Base-by-base conservation (phyloP, 441 rosid genomes). In the Melastoma candidum region DNA sequence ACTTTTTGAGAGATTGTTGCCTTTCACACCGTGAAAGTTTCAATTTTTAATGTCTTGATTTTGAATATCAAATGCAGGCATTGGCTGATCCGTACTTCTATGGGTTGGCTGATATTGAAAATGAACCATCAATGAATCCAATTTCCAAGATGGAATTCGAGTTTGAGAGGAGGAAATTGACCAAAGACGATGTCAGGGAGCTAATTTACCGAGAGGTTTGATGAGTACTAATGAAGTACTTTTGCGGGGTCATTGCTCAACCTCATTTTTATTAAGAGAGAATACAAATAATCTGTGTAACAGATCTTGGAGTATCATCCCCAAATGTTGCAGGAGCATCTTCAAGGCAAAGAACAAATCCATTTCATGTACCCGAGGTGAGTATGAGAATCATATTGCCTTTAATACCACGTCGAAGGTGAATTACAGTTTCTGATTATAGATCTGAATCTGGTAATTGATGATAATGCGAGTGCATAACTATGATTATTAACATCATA, bases 301-400 rank as follows among this genome's bases (percentile, higher is more conserved):
- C 60, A 62, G 66, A 62, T 62, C 48, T 56, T 63, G 60, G 67
- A 63, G 56, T 63, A 63, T 56, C 67, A 63, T 51, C 67, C 67
- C 9, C 67, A 50, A 26, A 63, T 63, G 67, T 29, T 63, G 50
- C 44, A 56, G 49, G 67, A 63, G 51, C 56, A 63, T 47, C 61
- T 63, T 45, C 56, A 56, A 49, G 60, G 67, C 26, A 49, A 46
- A 41, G 67, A 63, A 24, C 46, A 48, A n/a, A 11, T 50, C 26
- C 46, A 46, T 49, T 63, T 63, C 61, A 49, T 63, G 67, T 63
- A 63, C 51, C 67, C 67, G 46, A 63, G 67, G 67, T 63, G 55
- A 49, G 51, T 9, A 9, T 36, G 41, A 6, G 8, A 1, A 36
- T 36, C 41, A 36, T 6, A 36, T 36, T 36, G 41, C 41, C 7